phyloP scores from a whole-genome alignment of 306 rosid genomes.

The Begonia masoniana region DNA sequence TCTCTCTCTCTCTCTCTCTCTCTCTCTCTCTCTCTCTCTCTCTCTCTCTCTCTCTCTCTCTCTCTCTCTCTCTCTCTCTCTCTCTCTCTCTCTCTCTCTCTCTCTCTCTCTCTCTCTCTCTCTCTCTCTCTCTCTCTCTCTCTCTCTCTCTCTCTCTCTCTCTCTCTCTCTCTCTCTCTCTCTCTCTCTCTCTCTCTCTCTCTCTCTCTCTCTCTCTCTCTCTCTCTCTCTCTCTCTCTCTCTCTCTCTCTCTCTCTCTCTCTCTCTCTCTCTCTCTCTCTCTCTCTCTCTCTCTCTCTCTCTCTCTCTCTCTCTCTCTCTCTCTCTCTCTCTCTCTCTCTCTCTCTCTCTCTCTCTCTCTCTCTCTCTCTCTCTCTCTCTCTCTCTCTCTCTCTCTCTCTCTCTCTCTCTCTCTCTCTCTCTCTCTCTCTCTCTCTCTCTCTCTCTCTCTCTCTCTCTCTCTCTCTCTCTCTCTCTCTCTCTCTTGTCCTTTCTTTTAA shows the following conservation, averaged over 20 bases:
- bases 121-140: conserved; percentile 36
- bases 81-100: conserved; percentile 48
- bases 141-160: conserved; percentile 38
- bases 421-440: conserved; percentile 51
- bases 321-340: conserved; percentile 48
- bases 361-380: conserved; percentile 36
- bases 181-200: conserved; percentile 51
- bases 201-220: conserved; percentile 48
- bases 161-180: conserved; percentile 41
- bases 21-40: conserved; percentile 38
- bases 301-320: conserved; percentile 51
- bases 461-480: too few species aligned
- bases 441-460: conserved; percentile 48
- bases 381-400: conserved; percentile 38
- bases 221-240: conserved; percentile 42
- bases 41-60: conserved; percentile 41
- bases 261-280: conserved; percentile 38
- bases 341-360: conserved; percentile 42
- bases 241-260: conserved; percentile 36
- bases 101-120: conserved; percentile 42
- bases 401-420: conserved; percentile 41
- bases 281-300: conserved; percentile 41
- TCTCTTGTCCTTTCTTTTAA: conserved; percentile 62
- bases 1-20: conserved; percentile 36
- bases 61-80: conserved; percentile 51